Base-by-base conservation (phyloP, 495 filamentous ascomycete species). In the Hyaloscypha variabilis region DNA sequence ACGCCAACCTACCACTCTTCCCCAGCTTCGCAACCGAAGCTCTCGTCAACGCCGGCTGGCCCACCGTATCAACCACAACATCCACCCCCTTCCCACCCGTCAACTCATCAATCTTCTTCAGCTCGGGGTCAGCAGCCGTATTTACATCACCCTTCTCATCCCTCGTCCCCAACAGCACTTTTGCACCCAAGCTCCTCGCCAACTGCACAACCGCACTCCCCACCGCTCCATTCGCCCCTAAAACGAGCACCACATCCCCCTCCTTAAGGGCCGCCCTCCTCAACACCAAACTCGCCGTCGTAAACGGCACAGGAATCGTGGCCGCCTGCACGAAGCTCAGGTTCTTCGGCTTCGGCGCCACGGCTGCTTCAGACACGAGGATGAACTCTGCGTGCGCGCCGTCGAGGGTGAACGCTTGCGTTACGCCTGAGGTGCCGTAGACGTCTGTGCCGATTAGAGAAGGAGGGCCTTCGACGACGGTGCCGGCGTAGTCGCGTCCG, bases 301-400 rank as follows among this genome's bases (percentile, higher is more conserved):
- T 77, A 36, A 72, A 77, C 17, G 76, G 74, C 34, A 73, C 69
- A 8, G 75, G 73, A 11, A 73, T 57, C 42, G 67, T 66, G 19
- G 77, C 77, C 19, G 77, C 77, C 55, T 69, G 63, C 42, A 55
- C 61, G 39, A 57, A 67, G 25, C 52, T 55, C 30, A 72, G 26
- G 46, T 25, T 64, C 34, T 69, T 69, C 11, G 77, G 77, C 24
- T 74, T 73, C 26, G 25, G 28, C 0, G 72, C 59, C 1, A 78
- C 67, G 21, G 65, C 71, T 6, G 13, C 30, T 52, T 72, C 69
- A 8, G 66, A 60, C 2, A 77, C 71, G 46, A 75, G 71, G 31
- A 73, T 65, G 55, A 66, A 77, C 39, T 78, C 75, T 1, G 77
- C 77, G 34, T 78, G 77, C 17, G 72, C 67, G 21, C 77, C 77